These are phyloP conservation scores for Brettanomyces nanus DNA, from an alignment of 805 yeast species.

Conservation along the genomic window DNA sequence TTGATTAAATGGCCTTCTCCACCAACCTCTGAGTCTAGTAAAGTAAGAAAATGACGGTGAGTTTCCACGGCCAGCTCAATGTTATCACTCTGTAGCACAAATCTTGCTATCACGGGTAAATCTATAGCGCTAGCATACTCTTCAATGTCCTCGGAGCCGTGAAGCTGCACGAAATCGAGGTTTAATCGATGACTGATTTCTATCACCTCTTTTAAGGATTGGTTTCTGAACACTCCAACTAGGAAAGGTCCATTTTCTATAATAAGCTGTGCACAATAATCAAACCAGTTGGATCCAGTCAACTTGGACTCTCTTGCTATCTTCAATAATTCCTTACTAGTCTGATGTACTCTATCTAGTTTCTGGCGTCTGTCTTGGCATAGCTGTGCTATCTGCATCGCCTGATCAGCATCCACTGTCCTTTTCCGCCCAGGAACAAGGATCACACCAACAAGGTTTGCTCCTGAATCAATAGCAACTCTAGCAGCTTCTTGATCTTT, in stretches of 20 bases:
- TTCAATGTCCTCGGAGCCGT: conserved; percentile 61
- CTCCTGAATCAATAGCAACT: conserved; percentile 62
- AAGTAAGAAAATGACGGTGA: conserved; percentile 42
- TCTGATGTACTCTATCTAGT: conserved; percentile 14
- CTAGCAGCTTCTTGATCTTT: conserved; percentile 59
- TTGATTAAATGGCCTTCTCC: conserved; percentile 82
- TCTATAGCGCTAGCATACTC: conserved; percentile 30
- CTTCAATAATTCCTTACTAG: conserved; percentile 20
- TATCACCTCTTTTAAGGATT: conserved; percentile 54
- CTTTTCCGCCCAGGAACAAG: conserved; percentile 77
- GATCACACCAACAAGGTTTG: conserved; percentile 76
- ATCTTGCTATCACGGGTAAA: conserved; percentile 67
- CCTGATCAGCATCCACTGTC: conserved; percentile 45
- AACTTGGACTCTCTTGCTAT: conserved; percentile 12
- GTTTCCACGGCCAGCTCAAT: conserved; percentile 16
- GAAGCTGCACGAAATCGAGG: conserved; percentile 80
- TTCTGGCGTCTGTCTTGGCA: conserved; percentile 15
- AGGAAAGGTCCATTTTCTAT: conserved; percentile 48
- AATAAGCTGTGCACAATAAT: conserved; percentile 18
- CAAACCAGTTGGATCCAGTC: conserved; percentile 28
- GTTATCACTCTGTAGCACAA: conserved; percentile 48
- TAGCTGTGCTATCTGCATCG: conserved; percentile 35
- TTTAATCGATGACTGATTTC: conserved; percentile 33
- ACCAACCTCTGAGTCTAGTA: conserved; percentile 83
- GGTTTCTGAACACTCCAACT: conserved; percentile 91